phyloP scores from a whole-genome alignment of 768 basidiomycete genomes.

The Agaricus sinodeliciosus region DNA sequence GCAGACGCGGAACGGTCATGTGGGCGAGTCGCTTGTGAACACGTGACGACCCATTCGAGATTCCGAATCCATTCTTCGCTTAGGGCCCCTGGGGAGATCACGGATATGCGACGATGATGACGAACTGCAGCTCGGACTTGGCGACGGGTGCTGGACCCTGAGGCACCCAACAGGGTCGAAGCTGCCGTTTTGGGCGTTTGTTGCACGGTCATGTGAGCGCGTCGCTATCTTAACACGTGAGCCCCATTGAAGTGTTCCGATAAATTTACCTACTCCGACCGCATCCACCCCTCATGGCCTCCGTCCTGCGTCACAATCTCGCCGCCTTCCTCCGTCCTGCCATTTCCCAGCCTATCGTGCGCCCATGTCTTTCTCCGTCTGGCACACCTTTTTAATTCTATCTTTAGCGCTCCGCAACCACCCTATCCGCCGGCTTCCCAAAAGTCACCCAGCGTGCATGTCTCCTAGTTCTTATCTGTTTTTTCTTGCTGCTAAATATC shows the following conservation, averaged over 20 bases:
- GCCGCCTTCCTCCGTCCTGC: constrained; percentile 49
- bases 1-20: constrained; percentile 4
- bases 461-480: constrained; percentile 12
- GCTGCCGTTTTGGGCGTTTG: neutral
- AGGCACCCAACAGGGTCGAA: no score
- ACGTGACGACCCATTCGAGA: no score
- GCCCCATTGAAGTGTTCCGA: neutral
- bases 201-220: constrained; percentile 6
- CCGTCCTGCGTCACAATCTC: constrained; percentile 62
- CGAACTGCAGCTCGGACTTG: no score
- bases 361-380: constrained; percentile 16
- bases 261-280: constrained; percentile 13
- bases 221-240: constrained; percentile 7
- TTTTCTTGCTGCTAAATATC: neutral
- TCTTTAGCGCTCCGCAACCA: constrained; percentile 62
- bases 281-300: constrained; percentile 22
- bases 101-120: no score
- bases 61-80: no score
- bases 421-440: constrained; percentile 74
- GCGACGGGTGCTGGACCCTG: no score
- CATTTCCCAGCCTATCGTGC: constrained; percentile 39
- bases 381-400: constrained; percentile 9
- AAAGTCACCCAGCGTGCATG: constrained; percentile 65
- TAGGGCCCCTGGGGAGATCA: no score
- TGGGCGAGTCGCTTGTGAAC: neutral